Evolutionary conservation across 768 basidiomycete species (phyloP), one percentile per base, ranked within the genome.

Genomic region (Amyloporia xantha): DNA sequence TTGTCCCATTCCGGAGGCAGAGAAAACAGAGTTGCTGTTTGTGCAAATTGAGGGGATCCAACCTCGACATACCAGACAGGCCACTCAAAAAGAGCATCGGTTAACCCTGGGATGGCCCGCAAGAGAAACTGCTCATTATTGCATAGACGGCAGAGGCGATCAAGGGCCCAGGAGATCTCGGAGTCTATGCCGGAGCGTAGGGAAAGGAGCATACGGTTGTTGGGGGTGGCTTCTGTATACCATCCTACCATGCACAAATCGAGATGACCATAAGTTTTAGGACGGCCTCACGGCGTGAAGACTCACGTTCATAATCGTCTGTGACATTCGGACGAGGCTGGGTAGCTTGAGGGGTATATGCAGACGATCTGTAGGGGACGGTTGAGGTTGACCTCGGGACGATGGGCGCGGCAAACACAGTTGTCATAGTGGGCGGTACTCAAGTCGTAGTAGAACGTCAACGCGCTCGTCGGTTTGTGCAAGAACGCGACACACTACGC

Each of bases 121-220:
- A 97, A 74, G 48, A 78, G 62, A 65, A 95, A 90, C 44, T 81
- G 71, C 44, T 93, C 91, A 57, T 88, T 86, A 56, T 77, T 76
- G 56, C 82, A 84, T n/a, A 90, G 73, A 17, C 88, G 79, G 53
- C 86, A 82, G 9, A 98, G 76, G 41, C 88, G 82, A 57, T 91
- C 86, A 33, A 99, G 77, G 17, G 93, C 89, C 88, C 91, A 97
- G 48, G 81, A 81, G 48, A 93, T 75, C 60, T 98, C 95, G 6
- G 78, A 66, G 46, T 82, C 74, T 41, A 98, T 84, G 4, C 82
- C 86, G 12, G 91, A 97, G 21, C 82, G 79, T 36, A 98, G 68
- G 2, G 93, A 84, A 13, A 99, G 79, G n/a, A 91, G 73, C 81
- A 97, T 91, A 36, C 94, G 79, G 63, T 97, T 97, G 61, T 71